These are phyloP conservation scores for Dipteronia sinensis DNA, from an alignment of 345 rosid genomes.

Conservation along the genomic window DNA sequence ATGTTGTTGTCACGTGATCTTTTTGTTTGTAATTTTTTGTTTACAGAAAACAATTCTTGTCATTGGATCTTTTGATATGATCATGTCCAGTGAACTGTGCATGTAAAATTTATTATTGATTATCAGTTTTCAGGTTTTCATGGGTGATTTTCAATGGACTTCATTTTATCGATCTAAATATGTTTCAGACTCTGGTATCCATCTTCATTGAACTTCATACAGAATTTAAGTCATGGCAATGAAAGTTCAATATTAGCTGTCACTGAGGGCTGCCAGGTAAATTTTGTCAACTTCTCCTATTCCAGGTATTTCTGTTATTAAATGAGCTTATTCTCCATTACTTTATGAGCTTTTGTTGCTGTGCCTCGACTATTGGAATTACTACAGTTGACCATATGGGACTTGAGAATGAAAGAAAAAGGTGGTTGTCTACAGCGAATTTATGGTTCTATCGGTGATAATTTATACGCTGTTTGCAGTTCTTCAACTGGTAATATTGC, in stretches of 20 bases:
- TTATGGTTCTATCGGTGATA: conserved; percentile 62
- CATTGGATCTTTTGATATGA: neutral
- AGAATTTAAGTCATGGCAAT: conserved; percentile 43
- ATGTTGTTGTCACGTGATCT: neutral
- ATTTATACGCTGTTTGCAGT: conserved; percentile 55
- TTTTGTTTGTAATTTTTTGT: neutral
- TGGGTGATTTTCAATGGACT: neutral
- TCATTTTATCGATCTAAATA: conserved; percentile 11
- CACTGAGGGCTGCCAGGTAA: conserved; percentile 71
- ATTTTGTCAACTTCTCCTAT: neutral
- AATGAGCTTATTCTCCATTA: conserved; percentile 10
- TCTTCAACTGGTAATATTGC: conserved; percentile 57
- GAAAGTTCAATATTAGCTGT: conserved; percentile 52
- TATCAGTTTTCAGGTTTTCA: neutral
- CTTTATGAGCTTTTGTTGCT: conserved; percentile 5
- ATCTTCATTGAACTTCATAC: conserved; percentile 52
- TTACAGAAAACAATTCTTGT: neutral
- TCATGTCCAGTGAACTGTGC: neutral
- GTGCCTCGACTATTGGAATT: conserved; percentile 24
- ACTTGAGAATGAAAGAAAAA: conserved; percentile 69
- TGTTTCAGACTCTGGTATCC: conserved; percentile 70
- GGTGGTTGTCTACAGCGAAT: conserved; percentile 63
- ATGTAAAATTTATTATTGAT: neutral
- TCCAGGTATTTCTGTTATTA: conserved; percentile 5
- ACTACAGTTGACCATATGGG: conserved; percentile 61